These are phyloP conservation scores for Spongiforma sp. DNA, from an alignment of 1,284 basidiomycete species.

Conservation along the genomic window DNA sequence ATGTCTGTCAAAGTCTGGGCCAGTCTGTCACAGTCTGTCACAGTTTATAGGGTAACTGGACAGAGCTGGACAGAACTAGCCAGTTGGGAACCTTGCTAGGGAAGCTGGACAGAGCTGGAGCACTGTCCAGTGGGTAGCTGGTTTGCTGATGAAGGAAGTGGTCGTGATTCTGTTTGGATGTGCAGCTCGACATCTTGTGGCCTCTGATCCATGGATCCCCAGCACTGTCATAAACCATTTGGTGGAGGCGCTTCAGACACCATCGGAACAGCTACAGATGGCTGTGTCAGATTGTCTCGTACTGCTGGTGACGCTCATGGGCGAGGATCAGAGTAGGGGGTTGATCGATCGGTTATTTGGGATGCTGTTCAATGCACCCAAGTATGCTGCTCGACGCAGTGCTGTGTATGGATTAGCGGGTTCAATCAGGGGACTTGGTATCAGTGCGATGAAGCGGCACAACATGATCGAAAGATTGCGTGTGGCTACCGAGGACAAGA, in stretches of 20 bases:
- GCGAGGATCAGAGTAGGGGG: constrained; percentile 55
- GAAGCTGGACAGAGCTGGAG: too few relatives aligned
- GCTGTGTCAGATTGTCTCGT: constrained; percentile 96
- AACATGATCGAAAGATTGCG: constrained; percentile 78
- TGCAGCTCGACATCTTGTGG: constrained; percentile 87
- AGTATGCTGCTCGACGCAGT: constrained; percentile 92
- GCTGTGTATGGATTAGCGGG: constrained; percentile 98
- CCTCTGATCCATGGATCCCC: constrained; percentile 78
- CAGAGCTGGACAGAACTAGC: too few relatives aligned
- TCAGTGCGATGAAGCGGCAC: constrained; percentile 86
- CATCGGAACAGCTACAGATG: constrained; percentile 95
- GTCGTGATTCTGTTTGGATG: constrained; percentile 96
- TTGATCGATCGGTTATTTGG: constrained; percentile 82
- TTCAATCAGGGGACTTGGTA: constrained; percentile 88
- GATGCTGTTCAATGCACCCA: constrained; percentile 78
- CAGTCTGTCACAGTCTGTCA: too few relatives aligned
- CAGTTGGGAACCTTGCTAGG: too few relatives aligned
- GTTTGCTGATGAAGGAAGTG: constrained; percentile 94
- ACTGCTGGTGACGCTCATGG: constrained; percentile 82
- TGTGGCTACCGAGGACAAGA: constrained; percentile 89
- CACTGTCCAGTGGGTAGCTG: too few relatives aligned
- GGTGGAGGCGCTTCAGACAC: constrained; percentile 91
- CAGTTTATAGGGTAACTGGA: too few relatives aligned
- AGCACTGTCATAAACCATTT: constrained; percentile 91
- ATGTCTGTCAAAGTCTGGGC: too few relatives aligned